Evolutionary conservation across 108 stramenopile species (phyloP).

Genomic region (Nitzschia inconspicua): DNA sequence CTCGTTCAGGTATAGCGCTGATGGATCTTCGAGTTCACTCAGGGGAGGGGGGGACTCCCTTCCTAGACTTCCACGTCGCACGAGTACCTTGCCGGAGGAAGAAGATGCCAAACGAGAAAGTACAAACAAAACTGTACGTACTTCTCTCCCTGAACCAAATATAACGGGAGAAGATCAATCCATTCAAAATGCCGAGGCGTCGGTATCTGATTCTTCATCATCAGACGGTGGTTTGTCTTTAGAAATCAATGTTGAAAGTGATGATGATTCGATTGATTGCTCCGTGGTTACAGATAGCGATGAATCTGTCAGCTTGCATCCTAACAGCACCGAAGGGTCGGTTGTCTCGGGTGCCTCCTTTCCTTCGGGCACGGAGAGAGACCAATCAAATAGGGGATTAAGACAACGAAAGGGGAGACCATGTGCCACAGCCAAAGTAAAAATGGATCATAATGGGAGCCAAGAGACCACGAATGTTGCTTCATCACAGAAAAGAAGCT

Average conservation of each 20-base stretch:
- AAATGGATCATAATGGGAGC: not conserved
- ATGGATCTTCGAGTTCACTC: constrained; percentile 11
- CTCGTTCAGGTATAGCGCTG: too few relatives aligned
- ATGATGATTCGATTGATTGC: constrained; percentile 6
- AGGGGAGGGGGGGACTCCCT: constrained; percentile 16
- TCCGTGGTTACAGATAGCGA: constrained; percentile 8
- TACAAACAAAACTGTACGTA: not conserved
- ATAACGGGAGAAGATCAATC: too few relatives aligned
- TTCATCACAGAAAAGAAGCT: not conserved
- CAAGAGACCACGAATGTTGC: not conserved
- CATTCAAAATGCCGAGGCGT: too few relatives aligned
- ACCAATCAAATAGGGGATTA: too few relatives aligned
- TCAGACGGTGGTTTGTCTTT: not conserved
- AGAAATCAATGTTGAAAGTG: not conserved
- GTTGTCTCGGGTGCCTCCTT: too few relatives aligned
- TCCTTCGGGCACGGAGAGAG: too few relatives aligned
- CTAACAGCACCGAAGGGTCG: too few relatives aligned
- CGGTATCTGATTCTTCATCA: constrained; percentile 11
- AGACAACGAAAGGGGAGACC: too few relatives aligned
- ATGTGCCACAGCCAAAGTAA: too few relatives aligned
- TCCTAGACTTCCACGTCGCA: constrained; percentile 15
- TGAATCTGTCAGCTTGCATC: too few relatives aligned
- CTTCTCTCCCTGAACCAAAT: not conserved
- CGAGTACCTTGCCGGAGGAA: too few relatives aligned
- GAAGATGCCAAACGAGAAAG: not conserved